Conservation (phyloP, 1,139 yeast genomes). For the Saccharomyces hybrid region DNA sequence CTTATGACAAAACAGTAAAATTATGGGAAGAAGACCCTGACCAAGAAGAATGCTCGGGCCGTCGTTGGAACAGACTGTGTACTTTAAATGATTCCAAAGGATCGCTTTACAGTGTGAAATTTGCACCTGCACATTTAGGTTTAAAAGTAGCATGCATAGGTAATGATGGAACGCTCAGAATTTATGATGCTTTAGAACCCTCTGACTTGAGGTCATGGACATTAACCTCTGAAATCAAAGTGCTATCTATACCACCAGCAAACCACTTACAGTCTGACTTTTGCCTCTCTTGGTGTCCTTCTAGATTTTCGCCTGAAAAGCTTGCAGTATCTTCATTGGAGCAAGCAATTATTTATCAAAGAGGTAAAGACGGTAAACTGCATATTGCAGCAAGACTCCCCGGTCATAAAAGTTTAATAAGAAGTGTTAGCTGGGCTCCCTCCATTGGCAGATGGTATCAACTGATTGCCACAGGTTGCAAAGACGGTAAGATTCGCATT, state of each 20-base stretch:
- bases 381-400: constrained; percentile 44
- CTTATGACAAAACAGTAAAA: constrained; percentile 81
- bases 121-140: constrained; percentile 84
- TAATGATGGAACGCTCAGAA: constrained; percentile 76
- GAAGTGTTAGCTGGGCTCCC: constrained; percentile 96
- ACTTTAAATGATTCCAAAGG: constrained; percentile 81
- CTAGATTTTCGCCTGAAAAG: constrained; percentile 74
- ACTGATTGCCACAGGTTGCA: constrained; percentile 87
- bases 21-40: constrained; percentile 88
- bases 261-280: constrained; percentile 81
- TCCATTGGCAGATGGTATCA: constrained; percentile 88
- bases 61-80: constrained; percentile 71
- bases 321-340: constrained; percentile 81
- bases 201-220: constrained; percentile 80
- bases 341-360: constrained; percentile 71
- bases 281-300: constrained; percentile 88
- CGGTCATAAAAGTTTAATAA: constrained; percentile 78
- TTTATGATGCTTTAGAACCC: constrained; percentile 87
- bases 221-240: constrained; percentile 59
- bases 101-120: constrained; percentile 80
- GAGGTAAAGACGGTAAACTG: constrained; percentile 41
- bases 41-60: constrained; percentile 65
- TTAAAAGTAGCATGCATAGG: constrained; percentile 82
- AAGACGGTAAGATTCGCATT: constrained; percentile 85
- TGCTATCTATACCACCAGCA: constrained; percentile 66